A percentile compares a stretch with the other conserved stretches of the same genome.
Conservation (phyloP, 352 stramenopile species). For the Blastocystis sp. region DNA sequence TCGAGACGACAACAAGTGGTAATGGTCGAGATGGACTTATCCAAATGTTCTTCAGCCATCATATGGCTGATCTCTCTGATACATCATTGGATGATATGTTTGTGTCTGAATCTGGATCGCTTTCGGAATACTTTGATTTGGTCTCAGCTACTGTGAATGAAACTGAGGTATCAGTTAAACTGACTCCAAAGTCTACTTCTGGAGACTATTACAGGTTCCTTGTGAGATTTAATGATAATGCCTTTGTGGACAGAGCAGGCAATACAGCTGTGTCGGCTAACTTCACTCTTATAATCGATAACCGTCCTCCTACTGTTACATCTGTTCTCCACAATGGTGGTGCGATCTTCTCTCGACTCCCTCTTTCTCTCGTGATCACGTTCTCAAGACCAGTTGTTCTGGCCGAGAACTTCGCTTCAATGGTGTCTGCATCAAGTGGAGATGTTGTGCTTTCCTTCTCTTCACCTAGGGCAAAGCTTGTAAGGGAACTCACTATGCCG, state of each 20-base stretch:
- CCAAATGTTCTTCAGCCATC: not conserved
- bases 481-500: too few species aligned
- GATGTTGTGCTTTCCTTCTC: not conserved
- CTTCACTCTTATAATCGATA: constrained; percentile 26
- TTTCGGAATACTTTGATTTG: not conserved
- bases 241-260: constrained; percentile 29
- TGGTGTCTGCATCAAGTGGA: not conserved
- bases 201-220: not conserved
- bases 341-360: not conserved
- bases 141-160: not conserved
- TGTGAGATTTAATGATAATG: not conserved
- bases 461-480: too few species aligned
- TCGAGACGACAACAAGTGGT: not conserved
- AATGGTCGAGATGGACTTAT: not conserved
- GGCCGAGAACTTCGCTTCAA: not conserved
- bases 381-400: constrained; percentile 2
- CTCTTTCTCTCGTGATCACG: constrained; percentile 5
- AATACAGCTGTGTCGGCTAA: not conserved
- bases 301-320: not conserved
- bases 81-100: constrained; percentile 22
- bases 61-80: not conserved
- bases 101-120: not conserved
- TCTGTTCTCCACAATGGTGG: constrained; percentile 10
- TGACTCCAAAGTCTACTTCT: not conserved
- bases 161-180: not conserved